phyloP scores from a whole-genome alignment of 192 early-diverging fungal genomes.

The Phlyctochytrium arcticum region DNA sequence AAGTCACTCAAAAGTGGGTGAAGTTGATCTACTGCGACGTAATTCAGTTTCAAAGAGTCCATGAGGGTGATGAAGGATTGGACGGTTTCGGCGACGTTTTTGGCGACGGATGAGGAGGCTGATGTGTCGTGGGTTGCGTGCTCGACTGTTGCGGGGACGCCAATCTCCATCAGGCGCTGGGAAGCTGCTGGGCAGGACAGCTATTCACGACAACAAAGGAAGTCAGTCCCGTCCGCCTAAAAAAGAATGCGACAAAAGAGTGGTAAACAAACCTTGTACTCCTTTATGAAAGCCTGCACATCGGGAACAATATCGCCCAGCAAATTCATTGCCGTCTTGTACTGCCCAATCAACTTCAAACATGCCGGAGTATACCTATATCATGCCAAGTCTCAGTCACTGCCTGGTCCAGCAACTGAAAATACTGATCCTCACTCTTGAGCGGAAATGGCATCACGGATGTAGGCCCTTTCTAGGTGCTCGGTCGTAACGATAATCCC shows the following conservation, averaged over 20 bases:
- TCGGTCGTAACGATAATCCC: slow-evolving; percentile 88
- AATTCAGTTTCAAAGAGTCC: slow-evolving; percentile 81
- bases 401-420: no score
- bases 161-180: slow-evolving; percentile 80
- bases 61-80: slow-evolving; percentile 83
- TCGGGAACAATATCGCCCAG: slow-evolving; percentile 56
- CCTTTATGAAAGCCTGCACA: slow-evolving; percentile 71
- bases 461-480: slow-evolving; percentile 89
- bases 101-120: slow-evolving; percentile 41
- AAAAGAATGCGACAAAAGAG: no score
- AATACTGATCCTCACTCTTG: slow-evolving; percentile 71
- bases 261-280: slow-evolving; percentile 59
- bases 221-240: no score
- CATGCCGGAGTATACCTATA: slow-evolving; percentile 87
- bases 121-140: slow-evolving; percentile 59
- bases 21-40: slow-evolving; percentile 83
- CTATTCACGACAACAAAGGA: slow-evolving; percentile 18
- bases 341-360: slow-evolving; percentile 85
- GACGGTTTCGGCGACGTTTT: slow-evolving; percentile 74
- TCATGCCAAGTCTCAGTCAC: not conserved
- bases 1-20: slow-evolving; percentile 85
- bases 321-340: slow-evolving; percentile 76
- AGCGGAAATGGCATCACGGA: slow-evolving; percentile 77
- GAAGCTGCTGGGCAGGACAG: slow-evolving; percentile 82
- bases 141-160: slow-evolving; percentile 93